Base-by-base conservation (phyloP, 208 protist genomes). In the Strigomonas galati region DNA sequence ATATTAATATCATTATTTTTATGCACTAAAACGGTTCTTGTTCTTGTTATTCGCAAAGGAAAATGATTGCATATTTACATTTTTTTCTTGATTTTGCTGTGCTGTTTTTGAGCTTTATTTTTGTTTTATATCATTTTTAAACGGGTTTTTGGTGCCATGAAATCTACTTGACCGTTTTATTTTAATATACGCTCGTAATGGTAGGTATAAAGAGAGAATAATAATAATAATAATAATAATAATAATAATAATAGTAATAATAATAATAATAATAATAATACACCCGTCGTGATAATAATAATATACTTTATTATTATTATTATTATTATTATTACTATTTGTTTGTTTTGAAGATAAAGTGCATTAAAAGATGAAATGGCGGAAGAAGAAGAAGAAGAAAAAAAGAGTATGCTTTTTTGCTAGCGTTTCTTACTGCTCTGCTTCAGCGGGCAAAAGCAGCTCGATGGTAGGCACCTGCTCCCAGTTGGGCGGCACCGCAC, bases 401-500 rank as follows among this genome's bases (percentile, higher is more conserved):
- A 31, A 48, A 19, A 51, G 19, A 21, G n/a, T n/a, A 26, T 17
- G 12, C 32, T 51, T 62, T 62, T 48, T 43, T 51, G 7, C 14
- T 26, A 21, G 26, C 54, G 21, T 54, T 21, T 21, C 21, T 54
- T n/a, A 24, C 19, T 7, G 10, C 23, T 7, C 21, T 62, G 17
- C 31, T 15, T 28, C 31, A n/a, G 31, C 31, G 26, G 31, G 57
- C 12, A 49, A 14, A 12, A 40, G 57, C n/a, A 62, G 31, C 1
- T 26, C 6, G 31, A 48, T 40, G 37, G 57, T 40, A 32, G 57
- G 57, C 27, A 48, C 15, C 63, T 93, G 65, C 2, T 75, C 73
- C 32, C 65, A 40, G 21, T 68, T 51, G 31, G 87, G 87, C 19
- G 81, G 54, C 53, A 76, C 74, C 5, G 70, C 61, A 26, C 84